Base-by-base conservation (phyloP, 257 asterid species). In the Ajuga chamaepitys region DNA sequence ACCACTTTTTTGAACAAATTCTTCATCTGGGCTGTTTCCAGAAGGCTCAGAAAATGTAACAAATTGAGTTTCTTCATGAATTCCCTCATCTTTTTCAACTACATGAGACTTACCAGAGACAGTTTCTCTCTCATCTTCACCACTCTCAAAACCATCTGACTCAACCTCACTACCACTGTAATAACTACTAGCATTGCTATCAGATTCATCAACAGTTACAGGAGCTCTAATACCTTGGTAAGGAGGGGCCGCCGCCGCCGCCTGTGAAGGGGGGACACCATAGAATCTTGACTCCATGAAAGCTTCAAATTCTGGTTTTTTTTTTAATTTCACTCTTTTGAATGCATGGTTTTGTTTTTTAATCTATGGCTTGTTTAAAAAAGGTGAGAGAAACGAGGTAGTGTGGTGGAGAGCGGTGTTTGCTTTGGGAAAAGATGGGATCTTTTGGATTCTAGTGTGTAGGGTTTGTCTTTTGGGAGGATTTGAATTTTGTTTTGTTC, bases 201-300 rank as follows among this genome's bases (percentile, higher is more conserved):
- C 98, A 71, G 91, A 81, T 48, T 88, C 96, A 79, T 90, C 96
- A 52, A 69, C 66, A 75, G 98, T 88, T 26, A 88, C 67, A 64
- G 96, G 98, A 76, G 98, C 98, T 86, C 95, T 73, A 66, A 91
- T 91, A 86, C 96, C 96, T 88, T 24, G 22, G 64, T 46, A 58
- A 53, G 75, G 59, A 59, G 79, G 7, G 25, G 77, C 81, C 75
- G 77, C 78, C 77, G 69, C 71, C 48, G 71, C 76, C 28, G 80
- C 46, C 40, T 86, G 76, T 56, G 96, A 86, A 58, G 82, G 63
- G 55, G 89, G 88, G 64, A 77, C 83, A 66, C 90, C 85, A 28
- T 66, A 60, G 78, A 67, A 52, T 64, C 78, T 72, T 18, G 91
- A 81, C 54, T 72, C 89, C 95, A 81, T 87, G 40, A 58, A 72